A percentile compares a stretch with the other conserved stretches of the same genome.
Evolutionary conservation across 371 early-diverging fungal genomes (phyloP).

Genomic region (Quaeritorhiza haematococci): DNA sequence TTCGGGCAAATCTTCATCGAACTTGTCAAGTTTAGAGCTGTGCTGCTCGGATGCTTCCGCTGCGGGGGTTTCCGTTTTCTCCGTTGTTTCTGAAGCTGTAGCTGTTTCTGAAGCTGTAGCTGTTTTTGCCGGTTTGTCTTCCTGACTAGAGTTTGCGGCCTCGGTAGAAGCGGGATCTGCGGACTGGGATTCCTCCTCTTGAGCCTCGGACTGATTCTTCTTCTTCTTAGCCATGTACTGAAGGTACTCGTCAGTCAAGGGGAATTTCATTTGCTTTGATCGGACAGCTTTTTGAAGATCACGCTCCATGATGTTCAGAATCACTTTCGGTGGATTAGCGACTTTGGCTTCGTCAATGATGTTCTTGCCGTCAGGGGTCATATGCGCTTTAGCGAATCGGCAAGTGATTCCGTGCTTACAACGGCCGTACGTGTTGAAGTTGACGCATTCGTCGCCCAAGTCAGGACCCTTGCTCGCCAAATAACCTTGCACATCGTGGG

Average conservation of each 20-base stretch:
- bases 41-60: neutral
- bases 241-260: slow-evolving; percentile 38
- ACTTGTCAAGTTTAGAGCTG: slow-evolving; percentile 5
- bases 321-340: slow-evolving; percentile 1
- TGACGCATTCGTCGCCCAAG: slow-evolving; percentile 66
- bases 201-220: slow-evolving; percentile 25
- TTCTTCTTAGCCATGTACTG: slow-evolving; percentile 25
- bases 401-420: slow-evolving; percentile 73
- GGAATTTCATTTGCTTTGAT: slow-evolving; percentile 39
- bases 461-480: slow-evolving; percentile 56
- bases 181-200: slow-evolving; percentile 1
- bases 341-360: slow-evolving; percentile 37
- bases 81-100: neutral
- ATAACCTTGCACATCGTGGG: slow-evolving; percentile 39
- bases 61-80: neutral
- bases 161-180: neutral
- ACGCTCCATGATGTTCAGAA: slow-evolving; percentile 11
- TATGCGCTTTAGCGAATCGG: slow-evolving; percentile 69
- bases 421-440: slow-evolving; percentile 66
- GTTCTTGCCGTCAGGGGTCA: slow-evolving; percentile 44
- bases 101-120: neutral
- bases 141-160: neutral
- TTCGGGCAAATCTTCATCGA: slow-evolving; percentile 15
- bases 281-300: slow-evolving; percentile 28
- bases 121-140: neutral